Percentiles rank a stretch among this genome's conserved stretches.
Conservation (phyloP, 345 rosid genomes). For the Melastoma malabathricum region DNA sequence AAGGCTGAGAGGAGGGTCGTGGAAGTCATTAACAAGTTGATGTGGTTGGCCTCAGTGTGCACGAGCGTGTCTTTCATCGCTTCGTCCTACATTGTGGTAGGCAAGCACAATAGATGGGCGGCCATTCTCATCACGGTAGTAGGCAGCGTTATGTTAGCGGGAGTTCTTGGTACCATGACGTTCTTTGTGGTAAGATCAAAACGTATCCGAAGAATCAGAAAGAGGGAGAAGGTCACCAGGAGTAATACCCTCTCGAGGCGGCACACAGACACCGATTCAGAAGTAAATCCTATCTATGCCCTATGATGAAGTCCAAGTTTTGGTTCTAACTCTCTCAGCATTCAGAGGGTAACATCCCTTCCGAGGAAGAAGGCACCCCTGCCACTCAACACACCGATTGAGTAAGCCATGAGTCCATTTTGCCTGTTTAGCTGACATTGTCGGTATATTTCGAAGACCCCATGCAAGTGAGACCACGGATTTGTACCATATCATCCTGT, state of each 20-base stretch:
- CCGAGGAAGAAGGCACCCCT: background rate
- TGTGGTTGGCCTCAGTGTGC: slow-evolving; percentile 96
- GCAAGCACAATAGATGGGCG: slow-evolving; percentile 54
- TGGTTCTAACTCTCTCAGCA: too few species aligned
- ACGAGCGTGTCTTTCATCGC: slow-evolving; percentile 67
- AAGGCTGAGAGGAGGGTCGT: slow-evolving; percentile 70
- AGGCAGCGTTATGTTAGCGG: slow-evolving; percentile 65
- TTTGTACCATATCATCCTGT: too few species aligned
- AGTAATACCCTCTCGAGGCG: slow-evolving; percentile 19
- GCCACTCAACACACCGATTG: background rate
- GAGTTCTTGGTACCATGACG: slow-evolving; percentile 64
- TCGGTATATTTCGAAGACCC: too few species aligned
- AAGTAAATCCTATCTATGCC: slow-evolving; percentile 64
- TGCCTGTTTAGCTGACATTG: too few species aligned
- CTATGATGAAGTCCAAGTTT: slow-evolving; percentile 21
- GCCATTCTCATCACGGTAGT: slow-evolving; percentile 59
- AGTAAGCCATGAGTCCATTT: too few species aligned
- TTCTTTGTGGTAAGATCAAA: slow-evolving; percentile 59
- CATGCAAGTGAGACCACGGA: too few species aligned
- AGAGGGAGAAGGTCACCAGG: slow-evolving; percentile 35
- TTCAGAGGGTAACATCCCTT: background rate
- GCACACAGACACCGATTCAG: slow-evolving; percentile 47
- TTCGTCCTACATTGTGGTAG: slow-evolving; percentile 74
- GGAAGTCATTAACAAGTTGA: slow-evolving; percentile 73
- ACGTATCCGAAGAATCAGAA: slow-evolving; percentile 36